These are phyloP conservation scores for Sungouiella blattae DNA, from an alignment of 805 yeast genomes.

Conservation along the genomic window DNA sequence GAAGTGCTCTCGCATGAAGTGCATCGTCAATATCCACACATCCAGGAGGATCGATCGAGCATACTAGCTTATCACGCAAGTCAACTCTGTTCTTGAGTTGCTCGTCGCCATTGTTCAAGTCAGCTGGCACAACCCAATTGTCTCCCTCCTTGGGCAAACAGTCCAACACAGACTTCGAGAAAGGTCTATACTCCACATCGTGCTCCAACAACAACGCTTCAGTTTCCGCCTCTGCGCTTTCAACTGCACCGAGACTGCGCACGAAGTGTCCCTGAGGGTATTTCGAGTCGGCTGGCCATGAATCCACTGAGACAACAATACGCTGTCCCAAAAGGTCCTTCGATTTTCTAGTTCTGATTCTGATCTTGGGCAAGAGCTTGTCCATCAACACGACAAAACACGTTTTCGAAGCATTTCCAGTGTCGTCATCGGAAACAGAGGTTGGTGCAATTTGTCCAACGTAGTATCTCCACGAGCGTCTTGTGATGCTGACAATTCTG, in stretches of 20 bases:
- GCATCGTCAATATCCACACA: slow-evolving; percentile 99
- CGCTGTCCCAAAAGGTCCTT: slow-evolving; percentile 80
- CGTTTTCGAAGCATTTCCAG: slow-evolving; percentile 64
- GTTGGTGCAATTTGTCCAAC: slow-evolving; percentile 89
- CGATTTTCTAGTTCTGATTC: slow-evolving; percentile 86
- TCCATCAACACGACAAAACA: slow-evolving; percentile 91
- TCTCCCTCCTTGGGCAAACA: slow-evolving; percentile 94
- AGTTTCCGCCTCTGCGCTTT: slow-evolving; percentile 91
- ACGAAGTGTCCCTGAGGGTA: slow-evolving; percentile 95
- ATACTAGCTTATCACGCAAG: slow-evolving; percentile 81
- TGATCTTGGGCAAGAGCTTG: slow-evolving; percentile 76
- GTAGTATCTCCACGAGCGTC: slow-evolving; percentile 93
- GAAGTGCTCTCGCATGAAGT: slow-evolving; percentile 75
- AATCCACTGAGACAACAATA: slow-evolving; percentile 86
- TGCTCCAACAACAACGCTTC: slow-evolving; percentile 92
- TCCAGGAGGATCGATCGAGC: slow-evolving; percentile 96
- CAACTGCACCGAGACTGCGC: slow-evolving; percentile 83
- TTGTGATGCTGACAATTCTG: slow-evolving; percentile 77
- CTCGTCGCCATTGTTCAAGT: slow-evolving; percentile 49
- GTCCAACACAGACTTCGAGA: slow-evolving; percentile 83
- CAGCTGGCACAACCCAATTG: slow-evolving; percentile 84
- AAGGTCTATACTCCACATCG: slow-evolving; percentile 95
- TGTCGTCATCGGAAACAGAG: slow-evolving; percentile 55
- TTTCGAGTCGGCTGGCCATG: slow-evolving; percentile 83
- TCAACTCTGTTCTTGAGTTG: slow-evolving; percentile 68